Conservation (phyloP, 331 rosid species). For the Quercus tomentella region DNA sequence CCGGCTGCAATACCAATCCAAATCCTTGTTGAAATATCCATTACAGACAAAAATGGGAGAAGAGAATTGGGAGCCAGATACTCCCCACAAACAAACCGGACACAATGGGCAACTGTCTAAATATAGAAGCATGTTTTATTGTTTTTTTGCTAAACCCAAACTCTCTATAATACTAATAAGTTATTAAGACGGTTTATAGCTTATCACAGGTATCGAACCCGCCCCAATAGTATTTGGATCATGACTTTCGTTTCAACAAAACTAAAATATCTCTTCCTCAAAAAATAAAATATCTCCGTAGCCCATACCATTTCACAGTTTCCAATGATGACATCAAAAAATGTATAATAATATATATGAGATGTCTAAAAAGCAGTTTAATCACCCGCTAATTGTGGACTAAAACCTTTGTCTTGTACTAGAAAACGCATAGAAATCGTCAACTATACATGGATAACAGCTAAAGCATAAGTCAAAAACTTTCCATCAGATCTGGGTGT, state of each 20-base stretch:
- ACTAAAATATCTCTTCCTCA: too few relatives aligned
- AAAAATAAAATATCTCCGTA: background rate
- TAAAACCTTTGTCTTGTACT: conserved; percentile 21
- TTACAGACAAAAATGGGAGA: too few relatives aligned
- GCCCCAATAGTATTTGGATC: background rate
- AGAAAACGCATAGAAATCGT: conserved; percentile 25
- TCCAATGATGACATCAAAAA: background rate
- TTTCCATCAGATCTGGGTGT: background rate
- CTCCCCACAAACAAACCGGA: too few relatives aligned
- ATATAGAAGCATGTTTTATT: too few relatives aligned
- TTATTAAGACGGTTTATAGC: too few relatives aligned
- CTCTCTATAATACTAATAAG: too few relatives aligned
- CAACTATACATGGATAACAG: conserved; percentile 45
- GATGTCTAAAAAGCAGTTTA: background rate
- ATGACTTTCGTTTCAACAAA: background rate
- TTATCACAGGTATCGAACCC: background rate
- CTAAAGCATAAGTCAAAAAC: conserved; percentile 33
- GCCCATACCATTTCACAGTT: background rate
- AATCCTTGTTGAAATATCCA: too few relatives aligned
- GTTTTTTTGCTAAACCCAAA: too few relatives aligned
- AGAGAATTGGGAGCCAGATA: too few relatives aligned
- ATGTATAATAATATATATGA: background rate
- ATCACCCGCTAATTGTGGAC: conserved; percentile 62
- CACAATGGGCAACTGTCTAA: too few relatives aligned
- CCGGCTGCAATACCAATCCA: too few relatives aligned